phyloP scores from a whole-genome alignment of 192 early-diverging fungal genomes.

The Entomortierella lignicola region DNA sequence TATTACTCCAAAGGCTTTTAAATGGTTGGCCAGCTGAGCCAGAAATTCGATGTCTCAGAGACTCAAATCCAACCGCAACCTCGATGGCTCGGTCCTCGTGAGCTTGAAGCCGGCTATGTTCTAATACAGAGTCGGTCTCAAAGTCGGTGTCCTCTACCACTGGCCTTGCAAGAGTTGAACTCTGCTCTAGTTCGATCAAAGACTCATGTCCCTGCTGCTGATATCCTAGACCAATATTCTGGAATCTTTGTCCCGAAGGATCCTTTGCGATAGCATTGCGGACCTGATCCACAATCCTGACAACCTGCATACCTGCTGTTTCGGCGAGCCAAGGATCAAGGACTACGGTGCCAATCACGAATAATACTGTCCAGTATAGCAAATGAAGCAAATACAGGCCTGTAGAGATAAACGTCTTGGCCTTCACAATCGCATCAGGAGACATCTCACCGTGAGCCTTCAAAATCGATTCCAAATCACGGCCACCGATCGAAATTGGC shows the following conservation, averaged over 20 bases:
- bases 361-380: conserved; percentile 58
- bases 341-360: conserved; percentile 53
- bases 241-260: background rate
- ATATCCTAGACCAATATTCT: background rate
- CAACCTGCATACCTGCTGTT: conserved; percentile 55
- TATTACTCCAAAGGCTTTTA: conserved; percentile 14
- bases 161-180: too few relatives aligned
- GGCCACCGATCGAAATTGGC: conserved; percentile 14
- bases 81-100: conserved; percentile 41
- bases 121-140: background rate
- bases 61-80: conserved; percentile 37
- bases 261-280: conserved; percentile 15
- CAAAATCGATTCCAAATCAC: conserved; percentile 40
- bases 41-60: conserved; percentile 21
- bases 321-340: conserved; percentile 59
- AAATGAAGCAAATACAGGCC: conserved; percentile 54
- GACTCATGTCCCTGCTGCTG: background rate
- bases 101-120: conserved; percentile 7
- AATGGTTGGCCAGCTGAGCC: background rate
- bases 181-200: background rate
- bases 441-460: conserved; percentile 16
- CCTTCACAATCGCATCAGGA: conserved; percentile 36
- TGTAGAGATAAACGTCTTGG: conserved; percentile 31
- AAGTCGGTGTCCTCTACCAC: too few relatives aligned
- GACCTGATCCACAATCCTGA: conserved; percentile 55